phyloP scores from a whole-genome alignment of 148 eudicot genomes.

The Linanthus parryae region DNA sequence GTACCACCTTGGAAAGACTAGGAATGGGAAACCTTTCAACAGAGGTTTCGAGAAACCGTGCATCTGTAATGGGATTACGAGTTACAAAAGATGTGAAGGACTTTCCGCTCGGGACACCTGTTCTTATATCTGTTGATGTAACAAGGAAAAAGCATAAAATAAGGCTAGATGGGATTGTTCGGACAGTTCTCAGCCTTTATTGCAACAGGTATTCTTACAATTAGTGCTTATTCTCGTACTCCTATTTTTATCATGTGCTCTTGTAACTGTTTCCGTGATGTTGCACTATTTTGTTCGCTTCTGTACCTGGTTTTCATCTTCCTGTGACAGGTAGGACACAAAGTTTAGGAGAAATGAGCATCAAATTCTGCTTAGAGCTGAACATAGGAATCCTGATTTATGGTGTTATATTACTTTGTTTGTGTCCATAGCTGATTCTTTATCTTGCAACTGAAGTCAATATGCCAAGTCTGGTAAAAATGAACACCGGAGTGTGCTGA shows the following conservation, averaged over 20 bases:
- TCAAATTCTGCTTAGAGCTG: too few relatives aligned
- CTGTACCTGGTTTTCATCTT: not conserved
- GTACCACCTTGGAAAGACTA: constrained; percentile 86
- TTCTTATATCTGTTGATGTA: constrained; percentile 65
- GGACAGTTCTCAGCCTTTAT: constrained; percentile 67
- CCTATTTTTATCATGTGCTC: not conserved
- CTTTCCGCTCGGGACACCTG: constrained; percentile 72
- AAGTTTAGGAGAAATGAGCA: not conserved
- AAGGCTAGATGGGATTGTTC: constrained; percentile 81
- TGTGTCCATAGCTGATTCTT: too few relatives aligned
- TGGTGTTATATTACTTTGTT: too few relatives aligned
- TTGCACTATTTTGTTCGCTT: not conserved
- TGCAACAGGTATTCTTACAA: constrained; percentile 61
- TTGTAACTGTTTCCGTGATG: not conserved
- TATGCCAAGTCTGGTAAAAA: too few relatives aligned
- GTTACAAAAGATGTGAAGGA: constrained; percentile 71
- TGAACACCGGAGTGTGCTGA: too few relatives aligned
- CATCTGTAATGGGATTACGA: constrained; percentile 79
- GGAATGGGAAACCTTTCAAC: constrained; percentile 68
- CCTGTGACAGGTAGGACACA: not conserved
- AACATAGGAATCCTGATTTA: too few relatives aligned
- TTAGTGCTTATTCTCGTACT: not conserved
- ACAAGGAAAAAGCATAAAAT: constrained; percentile 58
- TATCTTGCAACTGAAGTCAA: too few relatives aligned
- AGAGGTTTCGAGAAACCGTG: constrained; percentile 51